Evolutionary conservation across 1,284 basidiomycete species (phyloP).

Genomic region (Agaricales sp.): DNA sequence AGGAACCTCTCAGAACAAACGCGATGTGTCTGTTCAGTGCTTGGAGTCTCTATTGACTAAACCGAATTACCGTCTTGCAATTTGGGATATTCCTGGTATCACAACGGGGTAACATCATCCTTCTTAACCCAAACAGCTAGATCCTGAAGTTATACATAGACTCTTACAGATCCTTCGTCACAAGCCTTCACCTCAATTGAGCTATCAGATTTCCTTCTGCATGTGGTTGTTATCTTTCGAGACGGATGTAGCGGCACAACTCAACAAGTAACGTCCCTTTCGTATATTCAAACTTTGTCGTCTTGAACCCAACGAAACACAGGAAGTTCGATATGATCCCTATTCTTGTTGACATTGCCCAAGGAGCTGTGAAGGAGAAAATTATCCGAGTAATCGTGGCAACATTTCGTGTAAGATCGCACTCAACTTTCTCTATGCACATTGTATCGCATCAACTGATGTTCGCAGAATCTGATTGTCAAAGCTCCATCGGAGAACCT

Average conservation of each 20-base stretch:
- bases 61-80: conserved; percentile 64
- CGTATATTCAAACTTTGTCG: not conserved
- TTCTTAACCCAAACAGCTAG: conserved; percentile 1
- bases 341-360: conserved; percentile 79
- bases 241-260: conserved; percentile 70
- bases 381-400: conserved; percentile 93
- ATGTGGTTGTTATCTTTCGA: conserved; percentile 95
- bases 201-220: conserved; percentile 88
- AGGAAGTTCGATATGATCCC: conserved; percentile 88
- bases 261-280: conserved; percentile 57
- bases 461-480: conserved; percentile 69
- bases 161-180: conserved; percentile 71
- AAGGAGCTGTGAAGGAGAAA: conserved; percentile 93
- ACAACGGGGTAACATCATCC: conserved; percentile 18
- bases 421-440: not conserved
- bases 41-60: conserved; percentile 81
- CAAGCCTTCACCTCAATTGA: conserved; percentile 83
- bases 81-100: conserved; percentile 63
- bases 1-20: conserved; percentile 54
- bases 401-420: conserved; percentile 65
- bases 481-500: conserved; percentile 80
- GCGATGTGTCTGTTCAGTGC: conserved; percentile 86
- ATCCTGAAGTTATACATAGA: conserved; percentile 25
- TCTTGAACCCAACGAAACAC: not conserved
- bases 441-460: conserved; percentile 3